Conservation (phyloP, 257 asterid genomes). For the Anisodus acutangulus region DNA sequence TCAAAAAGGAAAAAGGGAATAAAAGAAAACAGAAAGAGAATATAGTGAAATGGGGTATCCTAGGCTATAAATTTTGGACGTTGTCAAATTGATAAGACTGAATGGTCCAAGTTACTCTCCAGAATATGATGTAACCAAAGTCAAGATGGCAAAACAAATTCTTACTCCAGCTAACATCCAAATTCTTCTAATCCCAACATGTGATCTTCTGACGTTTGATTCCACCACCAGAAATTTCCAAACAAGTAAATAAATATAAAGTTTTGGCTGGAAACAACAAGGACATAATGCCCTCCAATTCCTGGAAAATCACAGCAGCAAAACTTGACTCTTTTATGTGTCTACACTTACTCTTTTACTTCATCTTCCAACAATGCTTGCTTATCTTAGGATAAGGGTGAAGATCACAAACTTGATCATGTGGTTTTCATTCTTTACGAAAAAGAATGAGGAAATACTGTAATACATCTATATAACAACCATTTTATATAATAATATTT, state of each 20-base stretch:
- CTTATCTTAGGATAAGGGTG: neutral
- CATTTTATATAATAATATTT: too few species aligned
- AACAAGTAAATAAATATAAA: conserved; percentile 30
- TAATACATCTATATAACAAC: too few species aligned
- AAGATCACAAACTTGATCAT: neutral
- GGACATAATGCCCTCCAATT: conserved; percentile 42
- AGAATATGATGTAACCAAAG: neutral
- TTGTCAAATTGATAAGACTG: neutral
- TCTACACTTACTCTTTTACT: neutral
- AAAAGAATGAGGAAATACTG: neutral
- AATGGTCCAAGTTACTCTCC: conserved; percentile 27
- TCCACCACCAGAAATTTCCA: conserved; percentile 32
- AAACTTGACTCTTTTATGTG: neutral
- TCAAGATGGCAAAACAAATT: conserved; percentile 2
- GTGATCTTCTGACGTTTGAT: conserved; percentile 32
- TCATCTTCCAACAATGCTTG: neutral
- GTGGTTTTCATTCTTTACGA: neutral
- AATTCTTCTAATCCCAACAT: conserved; percentile 27
- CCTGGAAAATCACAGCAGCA: neutral
- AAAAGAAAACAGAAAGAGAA: neutral
- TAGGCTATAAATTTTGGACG: neutral
- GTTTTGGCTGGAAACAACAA: conserved; percentile 13
- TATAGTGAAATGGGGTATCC: neutral
- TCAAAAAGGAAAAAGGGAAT: neutral
- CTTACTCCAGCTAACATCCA: conserved; percentile 4